Base-by-base conservation (phyloP, 148 eudicot species). In the Hydrangea macrophylla region DNA sequence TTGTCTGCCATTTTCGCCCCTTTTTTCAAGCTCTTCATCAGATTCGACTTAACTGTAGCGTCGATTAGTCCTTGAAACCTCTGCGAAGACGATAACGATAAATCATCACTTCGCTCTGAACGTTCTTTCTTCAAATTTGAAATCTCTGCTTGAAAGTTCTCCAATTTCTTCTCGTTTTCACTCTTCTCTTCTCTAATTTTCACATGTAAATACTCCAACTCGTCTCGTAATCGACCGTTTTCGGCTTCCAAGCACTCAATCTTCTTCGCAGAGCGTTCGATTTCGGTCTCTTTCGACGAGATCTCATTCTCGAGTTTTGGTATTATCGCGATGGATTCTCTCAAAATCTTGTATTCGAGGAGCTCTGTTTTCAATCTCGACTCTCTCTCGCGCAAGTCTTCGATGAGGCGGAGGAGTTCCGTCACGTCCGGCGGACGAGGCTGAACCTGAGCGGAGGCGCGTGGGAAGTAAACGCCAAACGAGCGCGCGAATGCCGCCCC, bases 361-460 rank as follows among this genome's bases (percentile, higher is more conserved):
- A 84, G 61, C 65, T 89, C 84, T 0, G 88, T 86, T 31, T 70
- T 78, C 26, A 89, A 70, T 1, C 83, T 77, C 1, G 83, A 81
- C 77, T 89, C 92, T 20, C 84, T 65, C 36, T 80, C 85, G 0
- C 87, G 76, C 12, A 89, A 70, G 31, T 84, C 81, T 23, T 86
- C 96, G 11, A 89, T 89, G 26, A 89, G 70, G 18, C 73, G 83
- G n/a, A 89, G 37, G 3, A 89, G 84, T 13, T 89, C 88, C 10
- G 81, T 1, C 15, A 82, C 89, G 69, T 84, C 89, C n/a, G 91
- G 96, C 0, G 91, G 91, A 3, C 81, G 82, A 0, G 96, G 96
- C 75, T 86, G 91, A n/a, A n/a, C n/a, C n/a, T n/a, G n/a, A n/a
- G n/a, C n/a, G n/a, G n/a, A n/a, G n/a, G n/a, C n/a, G n/a, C n/a